phyloP scores from a whole-genome alignment of 768 basidiomycete species.

The Boletus sp. region DNA sequence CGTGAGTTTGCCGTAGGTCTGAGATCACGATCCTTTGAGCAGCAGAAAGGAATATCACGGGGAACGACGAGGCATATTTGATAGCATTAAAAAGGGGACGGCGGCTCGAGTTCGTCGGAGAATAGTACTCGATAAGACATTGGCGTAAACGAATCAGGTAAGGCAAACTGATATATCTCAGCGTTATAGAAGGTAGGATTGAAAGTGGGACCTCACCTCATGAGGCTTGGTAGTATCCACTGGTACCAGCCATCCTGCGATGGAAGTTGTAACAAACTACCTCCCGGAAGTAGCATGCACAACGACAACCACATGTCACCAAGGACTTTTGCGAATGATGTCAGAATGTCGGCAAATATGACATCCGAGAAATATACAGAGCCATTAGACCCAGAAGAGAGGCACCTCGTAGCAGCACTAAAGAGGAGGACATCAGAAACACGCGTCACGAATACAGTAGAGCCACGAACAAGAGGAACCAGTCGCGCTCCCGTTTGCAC shows the following conservation, averaged over 20 bases:
- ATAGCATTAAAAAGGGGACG: conserved; percentile 86
- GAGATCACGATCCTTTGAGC: conserved; percentile 71
- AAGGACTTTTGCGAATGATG: conserved; percentile 94
- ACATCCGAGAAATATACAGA: conserved; percentile 88
- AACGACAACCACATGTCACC: conserved; percentile 91
- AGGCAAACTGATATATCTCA: conserved; percentile 53
- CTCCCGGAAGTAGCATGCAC: conserved; percentile 82
- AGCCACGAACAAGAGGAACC: conserved; percentile 69
- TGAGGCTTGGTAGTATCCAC: conserved; percentile 79
- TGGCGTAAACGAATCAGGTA: conserved; percentile 93
- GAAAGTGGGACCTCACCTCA: conserved; percentile 59
- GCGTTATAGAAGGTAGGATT: not conserved
- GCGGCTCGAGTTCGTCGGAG: conserved; percentile 56
- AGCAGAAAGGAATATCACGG: conserved; percentile 92
- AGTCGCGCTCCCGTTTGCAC: conserved; percentile 68
- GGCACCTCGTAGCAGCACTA: conserved; percentile 73
- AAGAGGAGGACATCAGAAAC: not conserved
- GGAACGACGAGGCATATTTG: conserved; percentile 96
- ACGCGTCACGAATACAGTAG: not conserved
- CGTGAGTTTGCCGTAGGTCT: conserved; percentile 57
- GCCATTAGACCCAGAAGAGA: conserved; percentile 56
- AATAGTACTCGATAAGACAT: conserved; percentile 80
- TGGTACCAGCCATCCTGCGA: conserved; percentile 57
- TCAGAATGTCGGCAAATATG: conserved; percentile 91
- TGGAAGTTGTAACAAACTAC: conserved; percentile 66